phyloP scores from a whole-genome alignment of 176 grass and related monocot genomes.

The Oryza glaberrima region DNA sequence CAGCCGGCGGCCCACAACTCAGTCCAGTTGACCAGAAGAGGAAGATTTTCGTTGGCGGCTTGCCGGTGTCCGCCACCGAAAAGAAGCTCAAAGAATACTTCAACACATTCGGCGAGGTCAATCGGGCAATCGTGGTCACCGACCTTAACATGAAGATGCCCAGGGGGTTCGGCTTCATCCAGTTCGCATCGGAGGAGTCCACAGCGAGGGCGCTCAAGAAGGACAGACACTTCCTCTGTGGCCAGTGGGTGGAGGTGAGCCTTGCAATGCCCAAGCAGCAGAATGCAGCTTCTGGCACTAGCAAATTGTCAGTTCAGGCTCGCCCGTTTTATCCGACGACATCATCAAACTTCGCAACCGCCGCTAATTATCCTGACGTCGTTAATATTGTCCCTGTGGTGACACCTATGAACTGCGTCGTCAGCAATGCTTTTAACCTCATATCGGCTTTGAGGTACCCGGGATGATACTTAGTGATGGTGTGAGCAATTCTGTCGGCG shows the following conservation, averaged over 20 bases:
- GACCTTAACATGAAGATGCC: not conserved
- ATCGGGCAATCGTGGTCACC: slow-evolving; percentile 29
- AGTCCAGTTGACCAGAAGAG: not conserved
- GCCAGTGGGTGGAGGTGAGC: slow-evolving; percentile 29
- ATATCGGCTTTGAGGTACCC: not conserved
- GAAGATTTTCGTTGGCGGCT: slow-evolving; percentile 49
- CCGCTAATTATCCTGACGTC: not conserved
- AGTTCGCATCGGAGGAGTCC: not conserved
- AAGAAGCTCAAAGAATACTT: slow-evolving; percentile 33
- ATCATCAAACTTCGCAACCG: not conserved
- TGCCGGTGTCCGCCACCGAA: slow-evolving; percentile 13
- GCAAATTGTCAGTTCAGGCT: not conserved
- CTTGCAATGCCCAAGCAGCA: slow-evolving; percentile 12
- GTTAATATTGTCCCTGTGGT: not conserved
- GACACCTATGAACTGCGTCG: not conserved
- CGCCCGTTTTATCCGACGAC: not conserved
- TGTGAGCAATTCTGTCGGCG: not conserved
- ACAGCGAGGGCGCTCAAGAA: slow-evolving; percentile 11
- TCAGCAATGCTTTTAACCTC: not conserved
- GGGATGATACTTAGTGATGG: not conserved
- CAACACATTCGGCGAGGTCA: slow-evolving; percentile 21
- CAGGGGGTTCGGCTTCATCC: slow-evolving; percentile 37
- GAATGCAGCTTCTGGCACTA: not conserved
- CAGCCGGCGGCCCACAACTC: not conserved
- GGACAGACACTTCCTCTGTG: not conserved